phyloP scores from a whole-genome alignment of 768 basidiomycete genomes.

The Serendipita sp. region DNA sequence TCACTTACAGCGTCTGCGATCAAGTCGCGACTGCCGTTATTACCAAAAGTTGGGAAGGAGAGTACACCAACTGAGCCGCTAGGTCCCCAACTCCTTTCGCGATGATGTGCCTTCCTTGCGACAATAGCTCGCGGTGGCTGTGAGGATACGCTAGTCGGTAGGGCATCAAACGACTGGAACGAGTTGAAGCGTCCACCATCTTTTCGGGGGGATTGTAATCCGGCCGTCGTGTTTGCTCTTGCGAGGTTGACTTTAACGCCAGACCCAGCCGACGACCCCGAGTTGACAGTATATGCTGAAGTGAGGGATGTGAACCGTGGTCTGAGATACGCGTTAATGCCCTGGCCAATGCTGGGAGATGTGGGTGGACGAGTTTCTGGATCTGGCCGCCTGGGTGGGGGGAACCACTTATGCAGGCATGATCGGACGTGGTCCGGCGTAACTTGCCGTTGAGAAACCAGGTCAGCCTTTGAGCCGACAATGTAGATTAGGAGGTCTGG shows the following conservation, averaged over 20 bases:
- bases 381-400: conserved; percentile 49
- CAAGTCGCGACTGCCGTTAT: conserved; percentile 41
- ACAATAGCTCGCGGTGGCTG: not conserved
- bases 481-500: conserved; percentile 86
- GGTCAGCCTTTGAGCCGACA: conserved; percentile 84
- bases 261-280: conserved; percentile 40
- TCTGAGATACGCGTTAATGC: conserved; percentile 55
- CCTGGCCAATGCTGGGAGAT: conserved; percentile 37
- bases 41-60: conserved; percentile 19
- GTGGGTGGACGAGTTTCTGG: conserved; percentile 29
- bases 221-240: conserved; percentile 2
- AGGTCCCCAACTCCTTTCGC: not conserved
- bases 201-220: not conserved
- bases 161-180: not conserved
- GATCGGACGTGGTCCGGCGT: conserved; percentile 70
- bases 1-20: conserved; percentile 48
- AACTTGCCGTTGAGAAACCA: conserved; percentile 52
- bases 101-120: not conserved
- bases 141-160: not conserved
- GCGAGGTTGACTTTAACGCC: not conserved
- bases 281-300: conserved; percentile 25
- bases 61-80: not conserved
- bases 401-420: conserved; percentile 75
- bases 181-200: conserved; percentile 1
- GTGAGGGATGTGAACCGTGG: conserved; percentile 63